Evolutionary conservation across 1,284 basidiomycete genomes (phyloP), one percentile per base, ranked within the genome.

Genomic region (Cystobasidium pallidum): DNA sequence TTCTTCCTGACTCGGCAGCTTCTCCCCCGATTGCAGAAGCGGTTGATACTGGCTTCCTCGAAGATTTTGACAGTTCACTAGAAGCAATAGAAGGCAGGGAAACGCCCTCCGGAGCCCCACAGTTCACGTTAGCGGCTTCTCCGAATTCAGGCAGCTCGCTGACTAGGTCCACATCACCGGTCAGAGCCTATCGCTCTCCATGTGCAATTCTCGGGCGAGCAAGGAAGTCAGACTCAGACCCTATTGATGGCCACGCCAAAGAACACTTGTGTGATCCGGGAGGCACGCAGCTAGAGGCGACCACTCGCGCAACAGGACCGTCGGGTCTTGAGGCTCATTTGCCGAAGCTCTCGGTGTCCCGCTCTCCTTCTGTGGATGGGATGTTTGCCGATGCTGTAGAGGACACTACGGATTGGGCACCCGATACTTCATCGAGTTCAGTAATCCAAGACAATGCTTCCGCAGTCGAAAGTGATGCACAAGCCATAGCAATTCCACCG

Each of bases 1-100:
- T 24, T 26, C 11, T 45, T 17, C n/a, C 49, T 51, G 21, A 24
- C 4, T 17, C 49, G 24, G 49, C 21, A 26, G 24, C 3, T 26
- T 51, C 26, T 26, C 8, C n/a, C 4, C 8, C 49, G 2, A 6
- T 2, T 2, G 21, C 24, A 24, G 24, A 51, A 26, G 21, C 49
- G 21, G 49, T 24, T 26, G 49, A 51, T 24, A 51, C 26, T 51
- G 26, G 49, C 49, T 51, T 51, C 15, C 49, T 51, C 21, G 49
- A 51, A 28, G 49, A 51, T 2, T 51, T 51, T 17, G 49, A 51
- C 21, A 51, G 6, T 8, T 51, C 49, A 10, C 17, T 51, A 24
- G 49, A 24, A 51, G 49, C 3, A 26, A 17, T 10, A 51, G 49
- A 51, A 10, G 17, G 26, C 6, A 6, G 2, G 10, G 15, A 51